Evolutionary conservation across 1,284 basidiomycete genomes (phyloP), one percentile per base, ranked within the genome.

Genomic region (Pulchroboletus neoregius): DNA sequence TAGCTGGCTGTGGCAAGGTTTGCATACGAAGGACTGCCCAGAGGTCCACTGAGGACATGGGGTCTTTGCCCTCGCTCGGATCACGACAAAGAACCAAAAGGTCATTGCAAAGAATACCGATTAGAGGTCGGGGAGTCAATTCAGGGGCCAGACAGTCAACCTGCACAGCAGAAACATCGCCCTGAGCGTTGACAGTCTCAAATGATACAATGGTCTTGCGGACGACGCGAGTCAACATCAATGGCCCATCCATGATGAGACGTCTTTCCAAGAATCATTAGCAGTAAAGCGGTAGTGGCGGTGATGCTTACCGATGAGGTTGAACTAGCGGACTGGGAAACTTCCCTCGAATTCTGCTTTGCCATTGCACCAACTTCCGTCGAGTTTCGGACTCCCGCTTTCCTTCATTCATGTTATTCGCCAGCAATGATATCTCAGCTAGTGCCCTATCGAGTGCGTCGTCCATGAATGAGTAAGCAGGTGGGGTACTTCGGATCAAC

Each of bases 291-390:
- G 22, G 39, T 48, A 32, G 22, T 32, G 39, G 39, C 23, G 24
- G 18, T 9, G 11, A 13, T 23, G 65, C 77, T 60, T 54, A 89
- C 77, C 95, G 84, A 72, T 99, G 96, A 12, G 95, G 96, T 67
- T 99, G 96, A 23, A 99, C 96, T 34, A 99, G 74, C 9, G 96
- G 94, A 49, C 91, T 94, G 4, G 93, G 91, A 66, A 96, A 96
- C 58, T 82, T 87, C 22, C 91, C 92, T 34, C 86, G 78, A 60
- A 99, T 96, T 56, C 91, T 78, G 42, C 84, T 68, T 71, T 99
- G 95, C 96, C 96, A 92, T 59, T 87, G 82, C 18, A 94, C 88
- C 24, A 97, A 78, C 58, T 91, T 89, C 30, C 85, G 78, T 27
- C 94, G 78, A 5, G 90, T 92, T 69, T 97, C 94, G 3, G 91